These are phyloP conservation scores for Pseudogymnoascus sp. DNA, from an alignment of 2,329 filamentous ascomycete genomes.

Conservation along the genomic window DNA sequence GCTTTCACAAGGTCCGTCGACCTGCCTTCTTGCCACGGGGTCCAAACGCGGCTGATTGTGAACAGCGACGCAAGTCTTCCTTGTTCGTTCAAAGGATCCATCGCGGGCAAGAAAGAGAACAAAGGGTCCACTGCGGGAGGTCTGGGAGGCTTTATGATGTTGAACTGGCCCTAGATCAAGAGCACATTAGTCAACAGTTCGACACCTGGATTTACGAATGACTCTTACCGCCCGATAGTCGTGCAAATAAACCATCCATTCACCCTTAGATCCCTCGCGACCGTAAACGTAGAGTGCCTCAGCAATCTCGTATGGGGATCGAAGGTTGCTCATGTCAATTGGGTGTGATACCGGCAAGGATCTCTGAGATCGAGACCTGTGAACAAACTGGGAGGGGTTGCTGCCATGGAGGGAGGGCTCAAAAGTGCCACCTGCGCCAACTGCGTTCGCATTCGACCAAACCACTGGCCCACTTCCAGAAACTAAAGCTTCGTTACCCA, in stretches of 20 bases:
- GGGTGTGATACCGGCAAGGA: neutral
- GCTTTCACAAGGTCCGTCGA: constrained; percentile 18
- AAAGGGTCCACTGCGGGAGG: constrained; percentile 22
- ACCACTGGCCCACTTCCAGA: neutral
- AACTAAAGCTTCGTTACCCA: neutral
- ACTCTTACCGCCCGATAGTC: neutral
- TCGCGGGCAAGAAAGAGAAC: constrained; percentile 25
- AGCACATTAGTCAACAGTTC: neutral
- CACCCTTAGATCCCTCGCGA: neutral
- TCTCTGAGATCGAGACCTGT: too few species aligned
- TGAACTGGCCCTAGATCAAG: constrained; percentile 26
- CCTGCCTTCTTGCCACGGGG: constrained; percentile 17
- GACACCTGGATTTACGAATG: neutral
- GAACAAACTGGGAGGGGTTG: neutral
- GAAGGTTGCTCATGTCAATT: neutral
- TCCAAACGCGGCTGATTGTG: constrained; percentile 21
- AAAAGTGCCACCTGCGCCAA: too few species aligned
- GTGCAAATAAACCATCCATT: neutral
- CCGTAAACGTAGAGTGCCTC: neutral
- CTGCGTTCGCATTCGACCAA: neutral
- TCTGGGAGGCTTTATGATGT: constrained; percentile 27
- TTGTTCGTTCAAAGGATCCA: constrained; percentile 24
- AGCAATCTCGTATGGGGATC: neutral
- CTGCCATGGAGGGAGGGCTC: neutral
- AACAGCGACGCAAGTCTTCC: constrained; percentile 19